Evolutionary conservation across 2,329 filamentous ascomycete species (phyloP).

Genomic region (Exophiala viscosa): DNA sequence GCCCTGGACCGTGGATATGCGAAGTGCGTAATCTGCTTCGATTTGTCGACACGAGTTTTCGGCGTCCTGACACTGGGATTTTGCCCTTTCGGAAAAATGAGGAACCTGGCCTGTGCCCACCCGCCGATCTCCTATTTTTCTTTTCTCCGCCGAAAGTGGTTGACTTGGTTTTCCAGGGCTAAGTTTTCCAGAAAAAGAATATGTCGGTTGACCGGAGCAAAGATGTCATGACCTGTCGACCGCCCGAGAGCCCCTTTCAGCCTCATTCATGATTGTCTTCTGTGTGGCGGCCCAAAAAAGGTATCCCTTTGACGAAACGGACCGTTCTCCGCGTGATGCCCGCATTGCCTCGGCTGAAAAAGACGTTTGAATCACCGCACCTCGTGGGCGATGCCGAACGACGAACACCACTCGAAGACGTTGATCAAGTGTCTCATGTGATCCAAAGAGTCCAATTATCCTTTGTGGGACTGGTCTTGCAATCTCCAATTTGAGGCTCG

Average conservation of each 20-base stretch:
- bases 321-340: neutral
- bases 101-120: constrained; percentile 11
- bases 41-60: constrained; percentile 13
- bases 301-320: neutral
- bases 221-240: neutral
- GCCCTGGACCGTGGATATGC: constrained; percentile 1
- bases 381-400: neutral
- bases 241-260: neutral
- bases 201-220: constrained; percentile 12
- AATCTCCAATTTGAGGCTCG: too few relatives aligned
- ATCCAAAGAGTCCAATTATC: neutral
- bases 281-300: neutral
- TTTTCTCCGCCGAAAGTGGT: constrained; percentile 4
- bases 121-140: neutral
- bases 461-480: too few relatives aligned
- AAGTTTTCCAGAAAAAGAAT: neutral
- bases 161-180: neutral
- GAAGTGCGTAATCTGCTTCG: constrained; percentile 2
- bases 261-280: neutral
- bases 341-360: constrained; percentile 6
- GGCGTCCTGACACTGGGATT: neutral
- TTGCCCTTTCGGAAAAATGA: constrained; percentile 21
- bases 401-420: neutral
- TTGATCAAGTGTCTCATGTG: too few relatives aligned
- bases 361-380: too few relatives aligned